These are phyloP conservation scores for Syzygium aromaticum DNA, from an alignment of 345 rosid genomes.

Conservation along the genomic window DNA sequence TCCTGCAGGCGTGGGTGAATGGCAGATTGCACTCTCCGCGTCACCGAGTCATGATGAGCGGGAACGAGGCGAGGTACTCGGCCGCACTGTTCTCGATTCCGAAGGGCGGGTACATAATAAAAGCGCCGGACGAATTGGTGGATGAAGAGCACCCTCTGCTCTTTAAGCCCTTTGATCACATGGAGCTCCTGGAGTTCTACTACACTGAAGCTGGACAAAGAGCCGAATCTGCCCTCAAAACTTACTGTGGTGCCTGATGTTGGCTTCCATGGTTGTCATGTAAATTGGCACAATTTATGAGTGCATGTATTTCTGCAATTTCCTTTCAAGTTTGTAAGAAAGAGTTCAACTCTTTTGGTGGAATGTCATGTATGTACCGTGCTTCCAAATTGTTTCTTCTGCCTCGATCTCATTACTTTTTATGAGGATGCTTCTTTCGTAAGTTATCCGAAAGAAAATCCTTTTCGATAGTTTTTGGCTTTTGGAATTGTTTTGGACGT, in stretches of 20 bases:
- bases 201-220: conserved; percentile 30
- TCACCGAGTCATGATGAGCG: background rate
- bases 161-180: conserved; percentile 27
- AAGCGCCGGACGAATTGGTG: conserved; percentile 1
- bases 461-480: background rate
- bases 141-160: conserved; percentile 3
- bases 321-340: background rate
- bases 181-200: conserved; percentile 24
- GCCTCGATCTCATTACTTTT: background rate
- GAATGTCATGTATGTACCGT: background rate
- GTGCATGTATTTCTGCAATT: background rate
- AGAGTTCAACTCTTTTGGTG: background rate
- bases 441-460: background rate
- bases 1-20: conserved; percentile 48
- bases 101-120: conserved; percentile 24
- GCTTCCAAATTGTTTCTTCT: background rate
- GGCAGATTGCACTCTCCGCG: conserved; percentile 40
- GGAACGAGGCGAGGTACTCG: conserved; percentile 1
- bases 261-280: background rate
- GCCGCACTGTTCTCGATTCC: conserved; percentile 38
- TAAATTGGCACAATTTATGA: too few species aligned
- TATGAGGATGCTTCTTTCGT: background rate
- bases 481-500: background rate
- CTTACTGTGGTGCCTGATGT: conserved; percentile 29
- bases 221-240: conserved; percentile 19